phyloP scores from a whole-genome alignment of 2,329 filamentous ascomycete genomes.

The Cladosporium sp. region DNA sequence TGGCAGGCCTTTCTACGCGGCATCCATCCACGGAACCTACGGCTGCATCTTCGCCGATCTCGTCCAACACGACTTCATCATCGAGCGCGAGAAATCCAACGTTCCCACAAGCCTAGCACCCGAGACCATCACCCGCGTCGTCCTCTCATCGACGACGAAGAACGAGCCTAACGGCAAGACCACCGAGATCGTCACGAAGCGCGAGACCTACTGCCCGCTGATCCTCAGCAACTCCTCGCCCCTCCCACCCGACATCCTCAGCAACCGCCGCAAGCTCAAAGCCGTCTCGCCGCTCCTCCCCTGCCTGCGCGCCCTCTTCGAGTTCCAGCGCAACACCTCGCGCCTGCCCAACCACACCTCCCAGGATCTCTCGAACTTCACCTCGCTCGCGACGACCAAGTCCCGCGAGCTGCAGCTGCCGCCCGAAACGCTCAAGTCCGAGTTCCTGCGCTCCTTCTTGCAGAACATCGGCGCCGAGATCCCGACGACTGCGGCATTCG shows the following conservation, averaged over 20 bases:
- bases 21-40: constrained; percentile 80
- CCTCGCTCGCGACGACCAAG: constrained; percentile 67
- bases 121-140: constrained; percentile 72
- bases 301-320: constrained; percentile 84
- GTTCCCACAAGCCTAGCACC: constrained; percentile 49
- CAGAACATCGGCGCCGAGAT: constrained; percentile 81
- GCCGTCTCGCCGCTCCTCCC: constrained; percentile 79
- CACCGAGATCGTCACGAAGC: constrained; percentile 83
- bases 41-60: constrained; percentile 94
- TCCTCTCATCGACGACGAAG: constrained; percentile 65
- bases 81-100: constrained; percentile 80
- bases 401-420: constrained; percentile 58
- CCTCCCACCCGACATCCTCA: constrained; percentile 61
- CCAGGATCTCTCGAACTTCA: constrained; percentile 70
- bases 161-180: constrained; percentile 59
- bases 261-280: constrained; percentile 60
- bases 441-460: constrained; percentile 76
- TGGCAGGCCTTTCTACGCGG: constrained; percentile 79
- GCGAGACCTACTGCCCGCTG: constrained; percentile 83
- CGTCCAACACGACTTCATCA: constrained; percentile 80
- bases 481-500: constrained; percentile 76
- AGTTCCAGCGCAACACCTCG: constrained; percentile 55
- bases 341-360: constrained; percentile 46
- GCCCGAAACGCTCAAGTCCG: constrained; percentile 38
- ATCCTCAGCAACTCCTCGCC: constrained; percentile 75